Evolutionary conservation across 2,329 filamentous ascomycete genomes (phyloP), one percentile per base, ranked within the genome.

Genomic region (Fusarium clavum): DNA sequence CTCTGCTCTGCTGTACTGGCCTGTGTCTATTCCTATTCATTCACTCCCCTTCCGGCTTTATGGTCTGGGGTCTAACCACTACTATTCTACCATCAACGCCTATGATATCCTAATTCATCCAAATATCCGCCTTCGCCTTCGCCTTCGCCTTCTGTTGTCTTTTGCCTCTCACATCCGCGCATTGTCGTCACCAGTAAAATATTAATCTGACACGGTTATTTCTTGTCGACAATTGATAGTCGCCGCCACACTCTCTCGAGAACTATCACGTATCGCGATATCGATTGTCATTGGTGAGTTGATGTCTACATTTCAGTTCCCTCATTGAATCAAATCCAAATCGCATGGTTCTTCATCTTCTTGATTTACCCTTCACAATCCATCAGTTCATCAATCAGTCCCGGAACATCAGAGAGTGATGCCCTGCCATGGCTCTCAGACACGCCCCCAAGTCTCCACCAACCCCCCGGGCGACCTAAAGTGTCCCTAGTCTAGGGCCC

Each of bases 361-460:
- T 38, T 18, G 34, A 38, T 38, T n/a, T 38, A 16, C 38, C 43
- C 48, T 43, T 48, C 43, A 46, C 48, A 32, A 53, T 16, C 29
- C 48, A 57, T 64, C 51, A 57, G 43, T 58, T 64, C 57, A 38
- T 38, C 34, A 12, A 38, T n/a, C 34, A 56, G 43, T 57, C 56
- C 58, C 24, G 51, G 53, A 45, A 34, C 57, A 49, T 38, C 34
- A 38, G 34, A 38, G 34, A n/a, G 18, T 38, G 34, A 38, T 38
- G 34, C 10, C 34, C 18, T 38, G 34, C 34, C 18, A 10, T 6
- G 54, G 12, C 61, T 56, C 45, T 52, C 34, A 53, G 16, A 64
- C 41, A 55, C 71, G 52, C 70, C 40, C 72, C 70, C 64, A 65
- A 30, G 40, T 57, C 66, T 54, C 71, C 71, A 63, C 49, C 49